Percentiles rank a stretch among this genome's conserved stretches.
These are phyloP conservation scores for Aspergillus glaucus DNA, from an alignment of 2,329 filamentous ascomycete genomes.

Conservation along the genomic window DNA sequence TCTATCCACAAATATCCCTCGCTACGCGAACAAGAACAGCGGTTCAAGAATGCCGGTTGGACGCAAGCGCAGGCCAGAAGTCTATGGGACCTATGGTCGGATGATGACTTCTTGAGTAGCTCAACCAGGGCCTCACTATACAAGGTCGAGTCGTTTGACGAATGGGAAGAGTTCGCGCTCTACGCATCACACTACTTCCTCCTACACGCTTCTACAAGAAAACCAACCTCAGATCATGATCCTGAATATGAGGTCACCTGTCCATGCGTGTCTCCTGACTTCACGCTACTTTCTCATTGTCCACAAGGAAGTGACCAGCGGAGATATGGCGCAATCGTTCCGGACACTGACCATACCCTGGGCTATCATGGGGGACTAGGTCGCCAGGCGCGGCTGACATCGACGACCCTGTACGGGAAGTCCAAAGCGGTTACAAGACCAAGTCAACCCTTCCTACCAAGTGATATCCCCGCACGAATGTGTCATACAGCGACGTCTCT, in stretches of 20 bases:
- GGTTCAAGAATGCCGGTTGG: conserved; percentile 70
- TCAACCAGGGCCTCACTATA: conserved; percentile 60
- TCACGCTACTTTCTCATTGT: conserved; percentile 16
- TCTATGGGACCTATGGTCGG: conserved; percentile 78
- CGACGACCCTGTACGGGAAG: conserved; percentile 43
- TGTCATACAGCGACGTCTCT: conserved; percentile 72
- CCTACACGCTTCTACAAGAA: conserved; percentile 53
- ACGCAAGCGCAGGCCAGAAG: conserved; percentile 54
- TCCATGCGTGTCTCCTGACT: conserved; percentile 7
- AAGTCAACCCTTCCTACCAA: conserved; percentile 39
- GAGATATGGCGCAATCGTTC: conserved; percentile 56
- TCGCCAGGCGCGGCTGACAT: conserved; percentile 43
- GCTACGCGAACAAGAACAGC: conserved; percentile 56
- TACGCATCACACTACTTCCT: conserved; percentile 82
- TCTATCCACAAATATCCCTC: conserved; percentile 66
- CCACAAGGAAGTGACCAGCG: conserved; percentile 43
- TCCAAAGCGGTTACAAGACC: conserved; percentile 42
- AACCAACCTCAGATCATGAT: background rate
- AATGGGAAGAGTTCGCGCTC: conserved; percentile 90
- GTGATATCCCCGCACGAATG: conserved; percentile 47
- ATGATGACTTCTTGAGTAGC: conserved; percentile 57
- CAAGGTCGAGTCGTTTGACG: conserved; percentile 75
- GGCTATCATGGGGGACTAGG: conserved; percentile 39
- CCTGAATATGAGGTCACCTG: background rate
- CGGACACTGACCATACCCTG: conserved; percentile 24